Percentiles rank a stretch among this genome's conserved stretches.
Conservation (phyloP, 2,329 filamentous ascomycete genomes). For the Furcasterigmium furcatum region DNA sequence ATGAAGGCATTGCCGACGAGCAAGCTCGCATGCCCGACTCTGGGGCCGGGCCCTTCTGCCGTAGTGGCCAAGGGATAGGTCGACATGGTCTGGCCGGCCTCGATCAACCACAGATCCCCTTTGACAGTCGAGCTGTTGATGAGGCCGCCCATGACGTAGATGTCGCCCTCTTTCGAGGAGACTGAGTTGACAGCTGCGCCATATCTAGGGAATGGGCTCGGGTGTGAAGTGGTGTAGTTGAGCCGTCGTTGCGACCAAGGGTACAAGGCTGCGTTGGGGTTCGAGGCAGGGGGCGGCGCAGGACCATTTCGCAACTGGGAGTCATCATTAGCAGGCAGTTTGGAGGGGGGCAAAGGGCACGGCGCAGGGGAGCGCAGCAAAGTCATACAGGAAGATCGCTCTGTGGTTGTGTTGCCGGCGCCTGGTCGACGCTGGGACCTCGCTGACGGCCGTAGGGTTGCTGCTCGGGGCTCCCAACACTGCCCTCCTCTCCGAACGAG, state of each 20-base stretch:
- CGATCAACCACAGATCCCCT: slow-evolving; percentile 96
- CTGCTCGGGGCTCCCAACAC: slow-evolving; percentile 63
- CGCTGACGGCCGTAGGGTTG: slow-evolving; percentile 55
- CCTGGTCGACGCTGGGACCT: slow-evolving; percentile 46
- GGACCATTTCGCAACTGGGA: slow-evolving; percentile 53
- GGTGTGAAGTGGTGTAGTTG: slow-evolving; percentile 77
- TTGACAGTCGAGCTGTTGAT: slow-evolving; percentile 95
- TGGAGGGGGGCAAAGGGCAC: slow-evolving; percentile 21
- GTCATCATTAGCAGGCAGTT: not conserved
- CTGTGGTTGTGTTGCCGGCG: slow-evolving; percentile 24
- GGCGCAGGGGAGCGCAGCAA: slow-evolving; percentile 27
- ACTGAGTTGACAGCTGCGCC: slow-evolving; percentile 91
- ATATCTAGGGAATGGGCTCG: slow-evolving; percentile 92
- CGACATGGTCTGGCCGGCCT: slow-evolving; percentile 80
- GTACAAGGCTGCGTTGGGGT: slow-evolving; percentile 78
- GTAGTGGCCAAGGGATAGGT: slow-evolving; percentile 92
- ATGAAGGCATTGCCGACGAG: slow-evolving; percentile 98
- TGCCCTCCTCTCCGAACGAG: slow-evolving; percentile 60
- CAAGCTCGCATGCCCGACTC: slow-evolving; percentile 91
- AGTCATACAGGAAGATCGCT: slow-evolving; percentile 38
- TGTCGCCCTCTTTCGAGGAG: slow-evolving; percentile 92
- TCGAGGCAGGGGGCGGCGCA: slow-evolving; percentile 19
- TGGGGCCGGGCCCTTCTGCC: slow-evolving; percentile 88
- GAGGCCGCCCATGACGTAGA: slow-evolving; percentile 96
- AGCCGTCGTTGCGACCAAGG: slow-evolving; percentile 92